A percentile compares a stretch with the other conserved stretches of the same genome.
Evolutionary conservation across 805 yeast genomes (phyloP).

Genomic region (Candida ficus): DNA sequence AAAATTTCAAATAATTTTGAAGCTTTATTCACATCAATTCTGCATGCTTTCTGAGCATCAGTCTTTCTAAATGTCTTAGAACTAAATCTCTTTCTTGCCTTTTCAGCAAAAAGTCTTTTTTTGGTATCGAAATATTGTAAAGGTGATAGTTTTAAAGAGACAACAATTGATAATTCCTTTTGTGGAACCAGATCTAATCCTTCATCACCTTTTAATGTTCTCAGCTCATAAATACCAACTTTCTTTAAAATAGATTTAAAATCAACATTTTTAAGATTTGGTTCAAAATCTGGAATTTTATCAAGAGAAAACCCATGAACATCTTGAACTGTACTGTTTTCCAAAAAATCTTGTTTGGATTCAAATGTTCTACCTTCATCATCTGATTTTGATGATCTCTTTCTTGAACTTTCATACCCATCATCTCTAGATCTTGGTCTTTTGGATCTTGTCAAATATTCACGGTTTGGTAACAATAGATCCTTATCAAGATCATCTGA

Average conservation of each 20-base stretch:
- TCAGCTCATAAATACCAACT: slow-evolving; percentile 7
- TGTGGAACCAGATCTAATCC: slow-evolving; percentile 6
- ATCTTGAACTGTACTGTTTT: slow-evolving; percentile 13
- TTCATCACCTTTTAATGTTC: slow-evolving; percentile 10
- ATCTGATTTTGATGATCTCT: not conserved
- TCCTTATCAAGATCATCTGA: not conserved
- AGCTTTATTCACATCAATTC: slow-evolving; percentile 95
- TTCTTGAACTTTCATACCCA: not conserved
- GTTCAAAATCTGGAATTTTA: slow-evolving; percentile 18
- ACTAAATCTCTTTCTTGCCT: slow-evolving; percentile 65
- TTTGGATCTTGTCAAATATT: slow-evolving; percentile 9
- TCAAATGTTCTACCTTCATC: not conserved
- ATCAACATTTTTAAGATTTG: slow-evolving; percentile 11
- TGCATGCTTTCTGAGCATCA: slow-evolving; percentile 96
- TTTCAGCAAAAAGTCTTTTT: slow-evolving; percentile 83
- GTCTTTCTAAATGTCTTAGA: slow-evolving; percentile 88
- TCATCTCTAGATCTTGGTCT: slow-evolving; percentile 1
- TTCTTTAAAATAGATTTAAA: slow-evolving; percentile 11
- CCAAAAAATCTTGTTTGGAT: slow-evolving; percentile 9
- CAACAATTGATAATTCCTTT: slow-evolving; percentile 13
- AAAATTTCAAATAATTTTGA: slow-evolving; percentile 85
- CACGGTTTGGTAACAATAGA: not conserved
- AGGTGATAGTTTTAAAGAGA: slow-evolving; percentile 19
- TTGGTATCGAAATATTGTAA: slow-evolving; percentile 48
- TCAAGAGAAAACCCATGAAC: slow-evolving; percentile 16